Evolutionary conservation across 1,284 basidiomycete genomes (phyloP).

Genomic region (Cystobasidium pallidum): DNA sequence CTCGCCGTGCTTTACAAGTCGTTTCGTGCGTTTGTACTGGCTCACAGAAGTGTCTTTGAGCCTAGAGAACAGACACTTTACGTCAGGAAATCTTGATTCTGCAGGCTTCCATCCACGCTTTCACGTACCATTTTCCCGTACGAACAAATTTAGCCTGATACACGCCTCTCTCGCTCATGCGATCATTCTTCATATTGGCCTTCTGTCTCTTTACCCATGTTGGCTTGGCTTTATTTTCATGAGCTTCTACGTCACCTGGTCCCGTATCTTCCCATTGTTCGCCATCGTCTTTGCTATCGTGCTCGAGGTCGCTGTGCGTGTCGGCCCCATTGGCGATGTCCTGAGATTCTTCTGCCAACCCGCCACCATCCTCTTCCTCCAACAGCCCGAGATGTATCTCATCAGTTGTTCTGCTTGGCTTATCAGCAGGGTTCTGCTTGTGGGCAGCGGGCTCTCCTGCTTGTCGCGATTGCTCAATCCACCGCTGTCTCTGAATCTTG

Average conservation of each 20-base stretch:
- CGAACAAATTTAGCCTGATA: slow-evolving; percentile 38
- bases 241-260: neutral
- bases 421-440: neutral
- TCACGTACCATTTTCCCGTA: slow-evolving; percentile 24
- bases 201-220: slow-evolving; percentile 7
- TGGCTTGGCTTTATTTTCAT: neutral
- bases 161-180: slow-evolving; percentile 30
- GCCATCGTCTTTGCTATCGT: neutral
- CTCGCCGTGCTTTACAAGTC: slow-evolving; percentile 20
- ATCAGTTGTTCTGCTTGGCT: neutral
- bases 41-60: slow-evolving; percentile 10
- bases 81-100: neutral
- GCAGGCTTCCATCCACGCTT: neutral
- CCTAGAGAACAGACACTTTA: neutral
- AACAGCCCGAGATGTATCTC: slow-evolving; percentile 15
- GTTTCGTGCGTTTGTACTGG: slow-evolving; percentile 1
- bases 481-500: slow-evolving; percentile 6
- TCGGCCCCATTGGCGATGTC: neutral
- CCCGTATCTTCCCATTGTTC: slow-evolving; percentile 34
- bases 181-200: slow-evolving; percentile 18
- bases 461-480: slow-evolving; percentile 17
- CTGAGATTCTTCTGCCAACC: slow-evolving; percentile 18
- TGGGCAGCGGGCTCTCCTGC: neutral
- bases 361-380: slow-evolving; percentile 25
- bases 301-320: neutral